These are phyloP conservation scores for Lasiosphaeris hirsuta DNA, from an alignment of 495 filamentous ascomycete genomes.

Conservation along the genomic window DNA sequence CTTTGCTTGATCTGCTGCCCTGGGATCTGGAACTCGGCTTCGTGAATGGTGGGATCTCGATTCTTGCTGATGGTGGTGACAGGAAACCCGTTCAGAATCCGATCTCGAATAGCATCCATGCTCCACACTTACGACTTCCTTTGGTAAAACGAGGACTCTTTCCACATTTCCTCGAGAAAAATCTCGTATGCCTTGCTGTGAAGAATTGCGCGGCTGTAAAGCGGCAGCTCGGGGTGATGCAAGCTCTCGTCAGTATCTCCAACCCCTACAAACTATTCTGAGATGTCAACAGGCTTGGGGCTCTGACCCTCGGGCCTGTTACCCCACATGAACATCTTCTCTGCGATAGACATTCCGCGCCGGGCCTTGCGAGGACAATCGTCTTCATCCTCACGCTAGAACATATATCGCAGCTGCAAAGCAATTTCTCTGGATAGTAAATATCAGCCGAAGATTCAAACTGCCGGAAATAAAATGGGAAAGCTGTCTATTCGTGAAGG, in stretches of 20 bases:
- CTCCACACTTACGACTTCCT: neutral
- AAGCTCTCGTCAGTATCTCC: neutral
- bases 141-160: neutral
- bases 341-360: neutral
- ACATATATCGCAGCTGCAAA: neutral
- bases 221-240: neutral
- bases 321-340: constrained; percentile 8
- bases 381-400: neutral
- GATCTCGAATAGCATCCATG: neutral
- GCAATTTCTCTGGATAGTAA: neutral
- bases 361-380: neutral
- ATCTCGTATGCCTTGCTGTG: constrained; percentile 2
- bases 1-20: neutral
- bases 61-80: constrained; percentile 7
- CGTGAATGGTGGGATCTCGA: neutral
- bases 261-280: neutral
- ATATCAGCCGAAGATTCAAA: too few species aligned
- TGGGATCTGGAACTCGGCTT: neutral
- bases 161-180: neutral
- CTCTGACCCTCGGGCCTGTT: neutral
- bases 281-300: neutral
- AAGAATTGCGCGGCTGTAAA: constrained; percentile 6
- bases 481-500: too few species aligned
- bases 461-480: too few species aligned
- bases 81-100: constrained; percentile 2